Evolutionary conservation across 345 rosid species (phyloP), one percentile per base, ranked within the genome.

Genomic region (Salix viminalis): DNA sequence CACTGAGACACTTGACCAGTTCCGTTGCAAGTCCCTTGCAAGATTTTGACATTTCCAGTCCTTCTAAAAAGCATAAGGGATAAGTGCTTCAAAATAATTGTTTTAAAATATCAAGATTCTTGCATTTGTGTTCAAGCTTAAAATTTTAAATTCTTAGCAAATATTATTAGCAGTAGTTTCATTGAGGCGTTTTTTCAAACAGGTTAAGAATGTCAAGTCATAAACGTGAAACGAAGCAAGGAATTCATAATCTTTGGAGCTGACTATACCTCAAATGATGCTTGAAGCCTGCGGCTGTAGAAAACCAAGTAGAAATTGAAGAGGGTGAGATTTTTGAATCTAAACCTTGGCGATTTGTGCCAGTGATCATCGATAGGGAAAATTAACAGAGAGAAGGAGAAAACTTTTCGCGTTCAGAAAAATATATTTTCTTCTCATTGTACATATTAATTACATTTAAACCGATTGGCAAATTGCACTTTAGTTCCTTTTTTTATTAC

Each of bases 1-100:
- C 96, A 41, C 93, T 92, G 46, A 94, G 93, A 83, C 99, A 96
- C 86, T 92, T 92, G 26, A 96, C 97, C 71, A 96, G 91, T 81
- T 94, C 98, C 85, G 83, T 82, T 23, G 98, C 99, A 21, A 96
- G 91, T 70, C 97, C 99, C 80, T 94, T 96, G 86, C 97, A 96
- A 69, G 99, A 92, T 85, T 96, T 96, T 4, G 99, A 75, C 99
- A 94, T 96, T 64, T 58, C 50, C 65, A 70, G 8, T n/a, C 41
- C 41, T 60, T 69, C 69, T 11, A 3, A 41, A 5, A 64, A 9
- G 5, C 4, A 9, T 39, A 2, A 52, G 26, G 41, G 76, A 61
- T 5, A 5, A 44, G 4, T n/a, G 1, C 62, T 56, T 56, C 4
- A n/a, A 56, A n/a, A 56, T 5, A 52, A 52, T 18, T 52, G 8